A percentile compares a stretch with the other conserved stretches of the same genome.
phyloP scores from a whole-genome alignment of 202 grass and related monocot species.

The Carex sylvatica region DNA sequence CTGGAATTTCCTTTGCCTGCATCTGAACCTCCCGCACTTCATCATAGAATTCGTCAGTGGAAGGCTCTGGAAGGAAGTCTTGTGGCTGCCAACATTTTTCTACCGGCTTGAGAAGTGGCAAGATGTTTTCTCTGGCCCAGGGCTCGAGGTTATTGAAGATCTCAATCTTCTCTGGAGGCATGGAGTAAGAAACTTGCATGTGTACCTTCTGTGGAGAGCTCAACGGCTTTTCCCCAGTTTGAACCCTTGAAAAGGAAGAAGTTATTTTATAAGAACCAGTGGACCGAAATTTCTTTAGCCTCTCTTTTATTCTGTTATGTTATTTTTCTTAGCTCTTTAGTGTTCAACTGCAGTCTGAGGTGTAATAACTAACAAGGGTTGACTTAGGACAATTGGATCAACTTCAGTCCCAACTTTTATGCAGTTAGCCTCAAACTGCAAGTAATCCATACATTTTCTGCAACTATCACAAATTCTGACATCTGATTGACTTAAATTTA shows the following conservation, averaged over 20 bases:
- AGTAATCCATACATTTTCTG: no score
- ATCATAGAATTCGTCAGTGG: conserved; percentile 40
- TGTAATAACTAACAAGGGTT: no score
- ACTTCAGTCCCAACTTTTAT: no score
- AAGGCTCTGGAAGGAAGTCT: conserved; percentile 55
- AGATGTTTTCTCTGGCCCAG: conserved; percentile 50
- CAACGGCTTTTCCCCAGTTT: neutral
- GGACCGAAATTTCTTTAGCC: neutral
- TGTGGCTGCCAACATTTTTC: conserved; percentile 75
- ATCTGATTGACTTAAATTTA: neutral
- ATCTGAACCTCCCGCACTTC: conserved; percentile 42
- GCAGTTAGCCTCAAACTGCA: neutral
- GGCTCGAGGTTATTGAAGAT: conserved; percentile 44
- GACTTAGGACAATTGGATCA: no score
- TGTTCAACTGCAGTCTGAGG: neutral
- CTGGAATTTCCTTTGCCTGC: conserved; percentile 41
- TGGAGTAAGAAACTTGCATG: conserved; percentile 25
- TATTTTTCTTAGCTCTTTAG: neutral
- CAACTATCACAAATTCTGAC: no score
- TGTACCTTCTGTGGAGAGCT: neutral
- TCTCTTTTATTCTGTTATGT: neutral
- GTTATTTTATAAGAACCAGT: neutral
- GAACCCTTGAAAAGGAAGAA: neutral
- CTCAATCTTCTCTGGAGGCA: conserved; percentile 64
- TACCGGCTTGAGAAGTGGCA: conserved; percentile 51